These are phyloP conservation scores for Pichia kluyveri DNA, from an alignment of 805 yeast genomes.

Conservation along the genomic window DNA sequence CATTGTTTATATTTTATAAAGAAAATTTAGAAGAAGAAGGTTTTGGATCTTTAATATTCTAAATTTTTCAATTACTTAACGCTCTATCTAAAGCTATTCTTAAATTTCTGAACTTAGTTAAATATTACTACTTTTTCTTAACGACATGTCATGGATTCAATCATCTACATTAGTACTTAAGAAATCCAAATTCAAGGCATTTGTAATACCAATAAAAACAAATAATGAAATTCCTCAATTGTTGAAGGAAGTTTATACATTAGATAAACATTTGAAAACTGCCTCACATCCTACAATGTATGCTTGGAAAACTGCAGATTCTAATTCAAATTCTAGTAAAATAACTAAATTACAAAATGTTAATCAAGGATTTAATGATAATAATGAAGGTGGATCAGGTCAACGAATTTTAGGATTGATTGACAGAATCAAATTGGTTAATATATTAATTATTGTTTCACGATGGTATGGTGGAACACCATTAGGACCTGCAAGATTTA, in stretches of 20 bases:
- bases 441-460: slow-evolving; percentile 58
- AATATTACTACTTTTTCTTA: no score
- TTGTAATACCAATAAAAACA: slow-evolving; percentile 34
- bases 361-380: slow-evolving; percentile 56
- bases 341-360: slow-evolving; percentile 17
- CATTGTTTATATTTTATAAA: not conserved
- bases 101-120: no score
- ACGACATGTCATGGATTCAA: slow-evolving; percentile 27
- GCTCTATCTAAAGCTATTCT: no score
- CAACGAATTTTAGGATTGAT: slow-evolving; percentile 44
- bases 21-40: no score
- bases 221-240: slow-evolving; percentile 34
- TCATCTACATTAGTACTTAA: slow-evolving; percentile 35
- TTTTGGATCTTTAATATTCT: no score
- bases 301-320: slow-evolving; percentile 56
- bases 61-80: no score
- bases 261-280: slow-evolving; percentile 40
- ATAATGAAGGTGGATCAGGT: slow-evolving; percentile 76
- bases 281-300: slow-evolving; percentile 68
- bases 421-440: slow-evolving; percentile 37
- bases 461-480: slow-evolving; percentile 81
- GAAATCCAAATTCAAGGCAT: slow-evolving; percentile 62
- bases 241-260: slow-evolving; percentile 31
- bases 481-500: slow-evolving; percentile 61
- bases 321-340: not conserved